These are phyloP conservation scores for Bacidia gigantensis DNA, from an alignment of 495 filamentous ascomycete genomes.

Conservation along the genomic window DNA sequence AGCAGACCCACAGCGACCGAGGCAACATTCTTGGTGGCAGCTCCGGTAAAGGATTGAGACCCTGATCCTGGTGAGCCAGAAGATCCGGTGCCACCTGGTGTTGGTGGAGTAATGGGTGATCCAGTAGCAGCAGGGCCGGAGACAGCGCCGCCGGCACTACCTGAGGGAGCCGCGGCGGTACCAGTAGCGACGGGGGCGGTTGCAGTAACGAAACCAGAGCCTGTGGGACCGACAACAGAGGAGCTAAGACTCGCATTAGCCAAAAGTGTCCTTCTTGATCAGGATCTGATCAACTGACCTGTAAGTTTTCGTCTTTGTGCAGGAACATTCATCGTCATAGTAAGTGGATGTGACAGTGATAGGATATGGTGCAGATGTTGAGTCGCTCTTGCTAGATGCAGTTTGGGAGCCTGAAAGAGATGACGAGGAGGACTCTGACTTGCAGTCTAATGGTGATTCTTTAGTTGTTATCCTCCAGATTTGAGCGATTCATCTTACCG, in stretches of 20 bases:
- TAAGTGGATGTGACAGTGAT: constrained; percentile 16
- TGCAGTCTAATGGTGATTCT: constrained; percentile 3
- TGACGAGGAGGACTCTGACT: constrained; percentile 11
- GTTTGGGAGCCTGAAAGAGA: constrained; percentile 10
- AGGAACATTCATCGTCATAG: constrained; percentile 16
- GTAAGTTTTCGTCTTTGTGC: constrained; percentile 15
- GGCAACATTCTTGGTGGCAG: constrained; percentile 16
- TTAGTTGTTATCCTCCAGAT: no score
- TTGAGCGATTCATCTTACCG: not conserved
- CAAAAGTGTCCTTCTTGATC: not conserved
- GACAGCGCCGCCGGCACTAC: constrained; percentile 6
- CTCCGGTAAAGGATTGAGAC: constrained; percentile 9
- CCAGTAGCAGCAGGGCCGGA: constrained; percentile 13
- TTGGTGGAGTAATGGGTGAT: constrained; percentile 14
- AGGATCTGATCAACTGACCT: constrained; percentile 5
- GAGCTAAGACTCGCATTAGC: constrained; percentile 3
- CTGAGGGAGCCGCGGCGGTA: constrained; percentile 3
- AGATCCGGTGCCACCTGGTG: constrained; percentile 12
- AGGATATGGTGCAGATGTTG: constrained; percentile 15
- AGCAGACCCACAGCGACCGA: constrained; percentile 17
- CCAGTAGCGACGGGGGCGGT: constrained; percentile 8
- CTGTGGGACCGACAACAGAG: constrained; percentile 6
- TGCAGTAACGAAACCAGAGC: constrained; percentile 7
- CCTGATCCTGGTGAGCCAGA: constrained; percentile 9
- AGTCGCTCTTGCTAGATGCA: not conserved